Percentiles rank a stretch among this genome's conserved stretches.
Evolutionary conservation across 768 basidiomycete species (phyloP).

Genomic region (Calvatia gigantea): DNA sequence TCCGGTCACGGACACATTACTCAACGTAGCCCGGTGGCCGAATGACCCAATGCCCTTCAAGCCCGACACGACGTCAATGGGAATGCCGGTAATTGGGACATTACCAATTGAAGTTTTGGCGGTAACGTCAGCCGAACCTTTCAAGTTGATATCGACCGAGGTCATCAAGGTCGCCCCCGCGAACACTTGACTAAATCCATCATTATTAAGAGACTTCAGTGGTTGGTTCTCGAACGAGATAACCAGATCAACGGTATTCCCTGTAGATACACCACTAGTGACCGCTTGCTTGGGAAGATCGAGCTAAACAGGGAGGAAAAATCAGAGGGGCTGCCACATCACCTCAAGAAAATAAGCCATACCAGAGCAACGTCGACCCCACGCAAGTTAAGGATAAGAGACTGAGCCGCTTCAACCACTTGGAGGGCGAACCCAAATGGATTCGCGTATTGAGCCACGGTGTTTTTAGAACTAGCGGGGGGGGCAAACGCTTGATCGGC

Average conservation of each 20-base stretch:
- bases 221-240: conserved; percentile 56
- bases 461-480: conserved; percentile 51
- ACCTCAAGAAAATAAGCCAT: conserved; percentile 12
- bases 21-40: conserved; percentile 45
- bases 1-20: conserved; percentile 57
- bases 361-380: conserved; percentile 55
- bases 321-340: neutral
- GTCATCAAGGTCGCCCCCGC: conserved; percentile 51
- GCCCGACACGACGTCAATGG: conserved; percentile 55
- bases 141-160: conserved; percentile 43
- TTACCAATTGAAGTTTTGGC: conserved; percentile 63
- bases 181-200: conserved; percentile 54
- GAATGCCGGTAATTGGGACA: conserved; percentile 61
- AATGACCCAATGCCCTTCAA: conserved; percentile 62
- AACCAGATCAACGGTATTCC: conserved; percentile 56
- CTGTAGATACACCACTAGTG: conserved; percentile 64
- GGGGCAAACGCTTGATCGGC: conserved; percentile 57
- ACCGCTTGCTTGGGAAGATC: conserved; percentile 44
- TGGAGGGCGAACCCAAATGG: conserved; percentile 77
- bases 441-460: conserved; percentile 61
- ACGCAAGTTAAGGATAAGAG: conserved; percentile 45
- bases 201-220: conserved; percentile 52
- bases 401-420: conserved; percentile 52
- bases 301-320: conserved; percentile 33
- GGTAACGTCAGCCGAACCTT: conserved; percentile 54